Evolutionary conservation across 306 rosid genomes (phyloP), one percentile per base, ranked within the genome.

Genomic region (Senna tora): DNA sequence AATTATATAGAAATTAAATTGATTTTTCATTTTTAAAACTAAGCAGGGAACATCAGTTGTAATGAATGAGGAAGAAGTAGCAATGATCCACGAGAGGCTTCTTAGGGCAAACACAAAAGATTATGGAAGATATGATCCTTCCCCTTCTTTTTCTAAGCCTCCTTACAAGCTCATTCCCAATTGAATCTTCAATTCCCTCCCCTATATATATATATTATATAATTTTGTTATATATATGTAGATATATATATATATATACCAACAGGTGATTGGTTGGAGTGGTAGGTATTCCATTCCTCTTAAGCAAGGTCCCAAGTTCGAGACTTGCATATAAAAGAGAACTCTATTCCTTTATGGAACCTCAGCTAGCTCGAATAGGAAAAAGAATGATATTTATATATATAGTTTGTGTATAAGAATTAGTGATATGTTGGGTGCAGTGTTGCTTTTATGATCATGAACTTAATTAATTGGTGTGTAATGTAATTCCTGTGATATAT

Each of bases 81-180:
- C n/a, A 8, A 16, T 25, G 2, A 84, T 84, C 61, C 85, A 85
- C 58, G 91, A 84, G 61, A 90, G 96, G 84, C 73, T 90, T 28
- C 80, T 90, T 7, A 76, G 65, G 83, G 84, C 30, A 7, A 89
- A 83, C 66, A 66, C 87, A 38, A 87, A 25, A 70, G 96, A 90
- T 67, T 90, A 90, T 65, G 96, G 91, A 70, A 79, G 79, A 69
- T 90, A 85, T 33, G 88, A 90, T 75, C 96, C 96, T 45, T 12
- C 96, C 4, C 93, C 96, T 47, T 71, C 85, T 51, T 76, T 90
- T 65, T 84, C 83, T 46, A 85, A 82, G 78, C 96, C 96, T 79
- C 92, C 86, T 75, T 82, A 61, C 91, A 90, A 90, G 84, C 89
- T 84, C 85, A 87, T 90, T 25, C 96, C 89, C 67, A 87, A 87